phyloP scores from a whole-genome alignment of 2,329 filamentous ascomycete genomes.

The Cyphellophora attinorum region DNA sequence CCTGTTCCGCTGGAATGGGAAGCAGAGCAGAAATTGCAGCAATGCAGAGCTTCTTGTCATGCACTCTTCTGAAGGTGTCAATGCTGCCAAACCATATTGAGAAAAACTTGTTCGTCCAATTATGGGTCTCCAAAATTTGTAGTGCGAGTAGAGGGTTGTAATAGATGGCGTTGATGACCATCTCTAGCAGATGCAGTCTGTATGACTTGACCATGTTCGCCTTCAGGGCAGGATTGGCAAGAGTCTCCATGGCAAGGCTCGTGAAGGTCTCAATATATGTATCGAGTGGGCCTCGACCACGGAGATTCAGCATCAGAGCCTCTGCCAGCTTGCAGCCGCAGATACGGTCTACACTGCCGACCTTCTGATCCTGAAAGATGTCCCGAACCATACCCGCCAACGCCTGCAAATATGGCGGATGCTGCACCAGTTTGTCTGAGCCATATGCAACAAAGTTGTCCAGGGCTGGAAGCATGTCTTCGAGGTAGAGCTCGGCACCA shows the following conservation, averaged over 20 bases:
- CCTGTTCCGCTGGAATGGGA: slow-evolving; percentile 66
- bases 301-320: slow-evolving; percentile 91
- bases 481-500: slow-evolving; percentile 90
- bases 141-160: slow-evolving; percentile 85
- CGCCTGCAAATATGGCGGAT: slow-evolving; percentile 76
- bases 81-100: slow-evolving; percentile 97
- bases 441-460: slow-evolving; percentile 98
- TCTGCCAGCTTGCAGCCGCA: slow-evolving; percentile 97
- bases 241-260: slow-evolving; percentile 73
- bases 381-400: slow-evolving; percentile 90
- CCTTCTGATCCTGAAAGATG: slow-evolving; percentile 87
- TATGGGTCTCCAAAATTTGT: slow-evolving; percentile 78
- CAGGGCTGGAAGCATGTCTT: slow-evolving; percentile 95
- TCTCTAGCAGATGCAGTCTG: slow-evolving; percentile 94
- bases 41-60: slow-evolving; percentile 98
- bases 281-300: slow-evolving; percentile 63
- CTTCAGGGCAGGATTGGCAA: slow-evolving; percentile 66
- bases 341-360: slow-evolving; percentile 87
- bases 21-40: slow-evolving; percentile 83
- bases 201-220: slow-evolving; percentile 64
- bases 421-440: slow-evolving; percentile 67
- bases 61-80: slow-evolving; percentile 82
- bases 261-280: slow-evolving; percentile 84
- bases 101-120: slow-evolving; percentile 98
- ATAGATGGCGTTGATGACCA: slow-evolving; percentile 96